These are phyloP conservation scores for Beauveria asiatica DNA, from an alignment of 2,329 filamentous ascomycete genomes.

Conservation along the genomic window DNA sequence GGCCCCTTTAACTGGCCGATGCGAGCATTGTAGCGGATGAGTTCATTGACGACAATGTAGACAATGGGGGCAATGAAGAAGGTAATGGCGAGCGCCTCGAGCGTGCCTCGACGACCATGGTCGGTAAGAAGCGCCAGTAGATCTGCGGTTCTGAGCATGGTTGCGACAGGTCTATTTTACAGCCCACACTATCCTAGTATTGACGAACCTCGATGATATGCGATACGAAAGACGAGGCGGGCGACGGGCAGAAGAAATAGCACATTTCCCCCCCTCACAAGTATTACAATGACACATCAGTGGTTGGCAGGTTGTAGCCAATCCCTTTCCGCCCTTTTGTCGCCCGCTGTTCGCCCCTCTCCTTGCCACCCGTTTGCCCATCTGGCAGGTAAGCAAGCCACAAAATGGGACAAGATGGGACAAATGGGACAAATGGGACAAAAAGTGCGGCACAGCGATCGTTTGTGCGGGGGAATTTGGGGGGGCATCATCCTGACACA, in stretches of 20 bases:
- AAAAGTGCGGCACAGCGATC: not conserved
- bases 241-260: not conserved
- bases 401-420: no score
- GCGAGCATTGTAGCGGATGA: conserved; percentile 35
- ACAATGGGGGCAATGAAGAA: conserved; percentile 26
- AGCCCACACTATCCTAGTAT: not conserved
- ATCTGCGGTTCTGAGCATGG: not conserved
- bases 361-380: not conserved
- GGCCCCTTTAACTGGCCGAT: conserved; percentile 40
- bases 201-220: not conserved
- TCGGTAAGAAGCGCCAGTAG: not conserved
- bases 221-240: not conserved
- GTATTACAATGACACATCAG: conserved; percentile 2
- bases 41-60: conserved; percentile 41
- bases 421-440: no score
- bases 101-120: not conserved
- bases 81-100: conserved; percentile 16
- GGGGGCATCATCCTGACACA: not conserved
- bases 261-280: not conserved
- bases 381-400: not conserved
- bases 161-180: not conserved
- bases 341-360: not conserved
- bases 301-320: not conserved
- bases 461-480: not conserved
- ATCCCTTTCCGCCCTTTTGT: not conserved